phyloP scores from a whole-genome alignment of 2,329 filamentous ascomycete species.

The Cadophora sp. region DNA sequence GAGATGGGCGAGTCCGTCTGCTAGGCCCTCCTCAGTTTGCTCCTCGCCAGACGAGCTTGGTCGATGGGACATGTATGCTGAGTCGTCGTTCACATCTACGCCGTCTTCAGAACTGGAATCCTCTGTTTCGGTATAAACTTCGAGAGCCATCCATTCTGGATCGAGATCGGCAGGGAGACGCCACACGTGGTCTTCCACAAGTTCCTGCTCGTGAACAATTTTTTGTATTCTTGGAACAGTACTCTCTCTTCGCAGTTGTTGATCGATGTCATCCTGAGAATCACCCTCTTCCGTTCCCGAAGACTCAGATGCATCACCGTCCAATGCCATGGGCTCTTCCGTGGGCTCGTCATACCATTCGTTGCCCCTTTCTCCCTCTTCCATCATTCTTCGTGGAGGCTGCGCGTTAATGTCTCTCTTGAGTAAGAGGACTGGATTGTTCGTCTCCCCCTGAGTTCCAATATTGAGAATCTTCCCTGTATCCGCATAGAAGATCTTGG shows the following conservation, averaged over 20 bases:
- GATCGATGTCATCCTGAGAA: slow-evolving; percentile 44
- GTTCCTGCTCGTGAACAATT: slow-evolving; percentile 6
- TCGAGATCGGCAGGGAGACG: slow-evolving; percentile 71
- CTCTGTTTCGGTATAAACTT: slow-evolving; percentile 70
- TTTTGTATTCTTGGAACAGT: slow-evolving; percentile 31
- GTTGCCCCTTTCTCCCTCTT: slow-evolving; percentile 43
- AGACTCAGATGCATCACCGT: slow-evolving; percentile 23
- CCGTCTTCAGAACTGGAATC: slow-evolving; percentile 58
- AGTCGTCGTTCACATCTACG: slow-evolving; percentile 37
- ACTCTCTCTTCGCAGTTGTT: slow-evolving; percentile 43
- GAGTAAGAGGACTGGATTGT: slow-evolving; percentile 71
- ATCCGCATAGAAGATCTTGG: slow-evolving; percentile 80
- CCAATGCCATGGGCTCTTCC: slow-evolving; percentile 12
- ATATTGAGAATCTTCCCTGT: slow-evolving; percentile 79
- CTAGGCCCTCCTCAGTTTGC: slow-evolving; percentile 23
- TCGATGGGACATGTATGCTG: slow-evolving; percentile 35
- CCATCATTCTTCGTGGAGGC: slow-evolving; percentile 70
- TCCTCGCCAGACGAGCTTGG: slow-evolving; percentile 33
- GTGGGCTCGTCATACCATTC: slow-evolving; percentile 31
- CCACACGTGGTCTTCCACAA: slow-evolving; percentile 42
- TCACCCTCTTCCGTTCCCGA: slow-evolving; percentile 36
- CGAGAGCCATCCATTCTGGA: slow-evolving; percentile 77
- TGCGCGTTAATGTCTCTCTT: slow-evolving; percentile 72
- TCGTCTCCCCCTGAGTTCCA: slow-evolving; percentile 67
- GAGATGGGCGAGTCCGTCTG: slow-evolving; percentile 34